A percentile compares a stretch with the other conserved stretches of the same genome.
These are phyloP conservation scores for Nakazawaea anatomiae DNA, from an alignment of 805 yeast genomes.

Conservation along the genomic window DNA sequence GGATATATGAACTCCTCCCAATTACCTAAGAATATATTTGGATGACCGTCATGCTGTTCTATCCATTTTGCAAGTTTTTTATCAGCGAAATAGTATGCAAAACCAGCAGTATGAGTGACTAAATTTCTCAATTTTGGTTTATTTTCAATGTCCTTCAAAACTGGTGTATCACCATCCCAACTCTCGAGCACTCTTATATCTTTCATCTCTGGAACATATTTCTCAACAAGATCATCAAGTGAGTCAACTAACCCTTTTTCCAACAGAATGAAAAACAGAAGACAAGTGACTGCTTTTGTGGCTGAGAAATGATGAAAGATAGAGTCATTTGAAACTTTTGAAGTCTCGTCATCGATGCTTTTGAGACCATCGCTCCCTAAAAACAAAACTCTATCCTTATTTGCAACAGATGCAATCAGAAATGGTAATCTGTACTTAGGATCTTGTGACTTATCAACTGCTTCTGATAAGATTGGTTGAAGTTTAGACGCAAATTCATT, in stretches of 20 bases:
- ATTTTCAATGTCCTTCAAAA: constrained; percentile 17
- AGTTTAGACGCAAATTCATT: background rate
- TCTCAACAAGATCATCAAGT: constrained; percentile 26
- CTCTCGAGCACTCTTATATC: constrained; percentile 19
- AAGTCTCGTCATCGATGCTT: constrained; percentile 6
- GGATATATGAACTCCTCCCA: constrained; percentile 19
- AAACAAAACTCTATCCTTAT: constrained; percentile 2
- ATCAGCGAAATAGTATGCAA: constrained; percentile 28
- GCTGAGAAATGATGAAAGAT: constrained; percentile 26
- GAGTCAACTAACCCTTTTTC: constrained; percentile 26
- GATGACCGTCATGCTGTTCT: constrained; percentile 12
- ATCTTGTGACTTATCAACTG: background rate
- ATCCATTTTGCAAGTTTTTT: constrained; percentile 13
- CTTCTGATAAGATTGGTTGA: constrained; percentile 9
- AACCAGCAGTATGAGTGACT: constrained; percentile 32
- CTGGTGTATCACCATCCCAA: background rate
- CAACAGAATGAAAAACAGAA: constrained; percentile 25
- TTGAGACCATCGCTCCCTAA: constrained; percentile 11
- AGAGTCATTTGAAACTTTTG: constrained; percentile 17
- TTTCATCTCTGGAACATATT: constrained; percentile 24
- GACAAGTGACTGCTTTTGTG: constrained; percentile 25
- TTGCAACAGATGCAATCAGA: constrained; percentile 1
- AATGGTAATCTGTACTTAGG: background rate
- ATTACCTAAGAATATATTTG: constrained; percentile 14
- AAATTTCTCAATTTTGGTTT: constrained; percentile 28